phyloP scores from a whole-genome alignment of 1,139 yeast species.

The Yamadazyma taylorii region DNA sequence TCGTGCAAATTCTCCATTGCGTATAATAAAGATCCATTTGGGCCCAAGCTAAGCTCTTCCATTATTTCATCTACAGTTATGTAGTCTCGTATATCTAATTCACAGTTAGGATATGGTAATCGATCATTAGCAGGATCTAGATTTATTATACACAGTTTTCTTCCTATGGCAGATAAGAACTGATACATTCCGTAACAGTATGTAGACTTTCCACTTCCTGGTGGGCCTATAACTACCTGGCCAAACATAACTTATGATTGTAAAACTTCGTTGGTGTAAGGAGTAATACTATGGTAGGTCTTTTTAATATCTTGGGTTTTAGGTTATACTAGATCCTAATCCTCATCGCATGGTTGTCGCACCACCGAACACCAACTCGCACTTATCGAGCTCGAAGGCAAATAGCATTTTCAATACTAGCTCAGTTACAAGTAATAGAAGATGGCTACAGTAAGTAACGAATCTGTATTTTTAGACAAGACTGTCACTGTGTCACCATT shows the following conservation, averaged over 20 bases:
- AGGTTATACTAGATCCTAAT: background rate
- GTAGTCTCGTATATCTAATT: slow-evolving; percentile 84
- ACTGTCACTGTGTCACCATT: slow-evolving; percentile 93
- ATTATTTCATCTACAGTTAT: slow-evolving; percentile 86
- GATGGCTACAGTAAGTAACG: slow-evolving; percentile 22
- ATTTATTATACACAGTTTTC: slow-evolving; percentile 79
- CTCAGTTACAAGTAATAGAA: too few species aligned
- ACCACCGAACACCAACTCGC: background rate
- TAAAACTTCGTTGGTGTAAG: too few species aligned
- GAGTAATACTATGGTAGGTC: background rate
- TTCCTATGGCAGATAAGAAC: slow-evolving; percentile 89
- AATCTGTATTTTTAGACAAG: slow-evolving; percentile 44
- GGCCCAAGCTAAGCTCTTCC: slow-evolving; percentile 81
- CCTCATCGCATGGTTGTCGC: too few species aligned
- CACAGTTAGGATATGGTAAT: slow-evolving; percentile 70
- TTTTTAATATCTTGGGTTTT: background rate
- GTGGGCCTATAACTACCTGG: slow-evolving; percentile 95
- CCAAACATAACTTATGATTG: slow-evolving; percentile 74
- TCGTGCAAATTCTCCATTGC: slow-evolving; percentile 70
- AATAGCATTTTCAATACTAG: background rate
- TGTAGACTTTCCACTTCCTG: slow-evolving; percentile 96
- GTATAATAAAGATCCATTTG: slow-evolving; percentile 92
- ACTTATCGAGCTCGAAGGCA: slow-evolving; percentile 1
- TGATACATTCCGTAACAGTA: slow-evolving; percentile 91
- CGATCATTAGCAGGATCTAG: slow-evolving; percentile 94